Evolutionary conservation across 2,329 filamentous ascomycete genomes (phyloP), one percentile per base, ranked within the genome.

Genomic region (Tolypocladium guangdongense): DNA sequence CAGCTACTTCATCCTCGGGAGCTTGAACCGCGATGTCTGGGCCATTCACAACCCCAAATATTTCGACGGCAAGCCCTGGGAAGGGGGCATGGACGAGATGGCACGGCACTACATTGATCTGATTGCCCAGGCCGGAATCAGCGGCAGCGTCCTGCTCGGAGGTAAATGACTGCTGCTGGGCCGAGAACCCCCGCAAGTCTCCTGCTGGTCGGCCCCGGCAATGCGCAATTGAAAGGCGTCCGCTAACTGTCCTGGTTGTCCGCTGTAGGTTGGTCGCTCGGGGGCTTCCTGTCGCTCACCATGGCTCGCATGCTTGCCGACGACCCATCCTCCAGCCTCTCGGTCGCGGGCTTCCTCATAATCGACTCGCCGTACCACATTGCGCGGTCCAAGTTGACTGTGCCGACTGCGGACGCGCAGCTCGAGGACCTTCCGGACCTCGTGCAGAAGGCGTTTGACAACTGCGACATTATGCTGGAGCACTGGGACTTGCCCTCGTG

Each of bases 1-100:
- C 52, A 59, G 60, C 41, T 66, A 66, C 53, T 64, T 63, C 49
- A 53, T 64, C 35, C 54, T 66, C 18, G 64, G 60, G 24, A 60
- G 50, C 49, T 45, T 66, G 48, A 54, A 59, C 20, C 63, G 64
- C 46, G 62, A 66, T 20, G 64, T 66, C 20, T 66, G 64, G 64
- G 64, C 62, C 33, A 57, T 66, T 38, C 64, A 66, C 54, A 62
- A 66, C 51, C 62, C 62, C 16, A 59, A 62, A 32, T 66, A 57
- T 51, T 65, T 58, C 20, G 57, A 59, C 3, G 61, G 58, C 11
- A 52, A 56, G 54, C 33, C 52, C 5, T 64, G 59, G 58, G 58
- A 60, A 49, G 64, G 64, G 14, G 64, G 64, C 33, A 57, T 65
- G 54, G 62, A 65, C 27, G 60, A 64, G 52, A 64, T 66, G 63